phyloP scores from a whole-genome alignment of 768 basidiomycete species.

The Tylopilus rubrobrunneus region DNA sequence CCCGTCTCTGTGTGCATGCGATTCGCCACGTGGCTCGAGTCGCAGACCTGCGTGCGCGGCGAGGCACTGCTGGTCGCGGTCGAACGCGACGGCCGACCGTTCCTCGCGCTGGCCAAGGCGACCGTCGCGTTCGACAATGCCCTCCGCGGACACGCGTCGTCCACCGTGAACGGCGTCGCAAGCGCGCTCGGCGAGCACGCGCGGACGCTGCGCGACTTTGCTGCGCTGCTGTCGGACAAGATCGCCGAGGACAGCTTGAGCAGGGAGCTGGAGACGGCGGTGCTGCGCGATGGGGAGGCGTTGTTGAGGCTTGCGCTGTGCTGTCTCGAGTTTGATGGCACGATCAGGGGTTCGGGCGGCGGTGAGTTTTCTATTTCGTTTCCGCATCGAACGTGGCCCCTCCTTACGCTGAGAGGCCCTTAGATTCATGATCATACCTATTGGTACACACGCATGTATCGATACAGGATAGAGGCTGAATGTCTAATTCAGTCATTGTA shows the following conservation, averaged over 20 bases:
- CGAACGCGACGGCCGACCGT: conserved; percentile 18
- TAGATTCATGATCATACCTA: background rate
- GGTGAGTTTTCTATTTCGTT: conserved; percentile 1
- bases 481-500: conserved; percentile 53
- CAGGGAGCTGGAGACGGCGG: conserved; percentile 17
- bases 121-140: conserved; percentile 18
- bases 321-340: conserved; percentile 21
- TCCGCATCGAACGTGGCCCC: background rate
- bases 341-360: conserved; percentile 8
- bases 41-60: background rate
- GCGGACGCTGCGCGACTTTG: conserved; percentile 15
- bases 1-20: conserved; percentile 11
- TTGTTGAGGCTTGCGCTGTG: conserved; percentile 17
- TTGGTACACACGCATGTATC: background rate
- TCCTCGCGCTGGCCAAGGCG: conserved; percentile 18
- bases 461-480: conserved; percentile 3
- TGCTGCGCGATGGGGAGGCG: conserved; percentile 20
- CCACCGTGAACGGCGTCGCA: background rate
- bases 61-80: conserved; percentile 10
- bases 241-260: conserved; percentile 5
- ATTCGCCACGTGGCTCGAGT: conserved; percentile 20
- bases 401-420: background rate
- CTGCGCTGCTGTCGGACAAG: conserved; percentile 11
- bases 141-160: conserved; percentile 5
- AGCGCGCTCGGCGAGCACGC: conserved; percentile 4